Conservation (phyloP, 768 basidiomycete genomes). For the Leccinum pellstonianum region DNA sequence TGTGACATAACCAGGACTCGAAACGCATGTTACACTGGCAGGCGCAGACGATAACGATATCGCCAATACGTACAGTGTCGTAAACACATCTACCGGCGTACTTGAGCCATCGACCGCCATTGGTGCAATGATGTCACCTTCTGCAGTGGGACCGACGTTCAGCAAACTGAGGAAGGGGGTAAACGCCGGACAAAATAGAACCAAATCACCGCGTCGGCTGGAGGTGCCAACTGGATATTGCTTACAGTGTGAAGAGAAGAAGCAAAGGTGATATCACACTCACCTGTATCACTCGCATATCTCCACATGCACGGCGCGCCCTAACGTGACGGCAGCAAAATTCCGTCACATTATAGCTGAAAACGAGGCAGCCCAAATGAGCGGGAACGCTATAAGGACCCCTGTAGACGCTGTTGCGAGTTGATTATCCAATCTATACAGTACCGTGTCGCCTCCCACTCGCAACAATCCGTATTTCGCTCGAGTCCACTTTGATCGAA, state of each 20-base stretch:
- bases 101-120: conserved; percentile 50
- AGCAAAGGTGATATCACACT: no score
- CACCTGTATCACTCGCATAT: no score
- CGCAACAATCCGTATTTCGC: no score
- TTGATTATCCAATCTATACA: conserved; percentile 1
- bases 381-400: conserved; percentile 46
- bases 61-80: conserved; percentile 40
- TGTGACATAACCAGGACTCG: conserved; percentile 16
- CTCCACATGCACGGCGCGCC: no score
- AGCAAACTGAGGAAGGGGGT: conserved; percentile 37
- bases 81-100: conserved; percentile 53
- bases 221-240: no score
- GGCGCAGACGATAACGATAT: neutral
- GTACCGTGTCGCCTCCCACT: conserved; percentile 11
- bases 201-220: neutral
- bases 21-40: neutral
- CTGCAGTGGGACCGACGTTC: conserved; percentile 54
- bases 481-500: conserved; percentile 35
- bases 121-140: conserved; percentile 50
- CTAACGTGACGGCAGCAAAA: no score
- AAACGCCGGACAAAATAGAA: neutral
- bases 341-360: no score
- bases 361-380: conserved; percentile 5
- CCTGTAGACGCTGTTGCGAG: conserved; percentile 44
- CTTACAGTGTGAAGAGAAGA: no score